Percentiles rank a stretch among this genome's conserved stretches.
These are phyloP conservation scores for Macadamia tetraphylla DNA, from an alignment of 164 flowering plant genomes.

Conservation along the genomic window DNA sequence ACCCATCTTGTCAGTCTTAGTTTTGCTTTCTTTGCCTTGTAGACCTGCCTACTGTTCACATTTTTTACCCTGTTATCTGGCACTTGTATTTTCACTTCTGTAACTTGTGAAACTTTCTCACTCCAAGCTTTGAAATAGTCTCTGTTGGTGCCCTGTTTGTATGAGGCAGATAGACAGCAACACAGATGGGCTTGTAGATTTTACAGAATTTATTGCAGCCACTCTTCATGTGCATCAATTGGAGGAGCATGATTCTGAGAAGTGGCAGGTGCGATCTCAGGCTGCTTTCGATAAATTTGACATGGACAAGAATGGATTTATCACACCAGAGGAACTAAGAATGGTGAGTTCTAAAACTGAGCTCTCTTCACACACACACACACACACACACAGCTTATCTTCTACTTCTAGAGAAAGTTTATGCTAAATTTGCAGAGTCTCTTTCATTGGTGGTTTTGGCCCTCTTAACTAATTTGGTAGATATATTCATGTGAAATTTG, in stretches of 20 bases:
- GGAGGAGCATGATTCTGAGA: constrained; percentile 79
- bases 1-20: not conserved
- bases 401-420: too few relatives aligned
- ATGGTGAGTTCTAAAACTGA: constrained; percentile 34
- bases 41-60: not conserved
- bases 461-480: too few relatives aligned
- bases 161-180: constrained; percentile 85
- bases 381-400: not conserved
- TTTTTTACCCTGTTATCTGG: not conserved
- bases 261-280: constrained; percentile 75
- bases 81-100: not conserved
- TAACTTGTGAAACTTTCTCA: not conserved
- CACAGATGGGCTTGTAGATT: constrained; percentile 95
- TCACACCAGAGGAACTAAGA: constrained; percentile 85
- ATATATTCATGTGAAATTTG: too few relatives aligned
- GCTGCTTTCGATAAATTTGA: constrained; percentile 96
- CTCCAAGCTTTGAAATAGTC: not conserved
- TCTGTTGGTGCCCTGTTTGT: not conserved
- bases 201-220: constrained; percentile 94
- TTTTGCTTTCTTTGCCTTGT: not conserved
- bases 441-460: too few relatives aligned
- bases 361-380: not conserved
- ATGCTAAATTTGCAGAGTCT: too few relatives aligned
- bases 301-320: constrained; percentile 87
- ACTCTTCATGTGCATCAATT: constrained; percentile 88